Percentiles rank a stretch among this genome's conserved stretches.
phyloP scores from a whole-genome alignment of 352 stramenopile species.

The Globisporangium viniferum region DNA sequence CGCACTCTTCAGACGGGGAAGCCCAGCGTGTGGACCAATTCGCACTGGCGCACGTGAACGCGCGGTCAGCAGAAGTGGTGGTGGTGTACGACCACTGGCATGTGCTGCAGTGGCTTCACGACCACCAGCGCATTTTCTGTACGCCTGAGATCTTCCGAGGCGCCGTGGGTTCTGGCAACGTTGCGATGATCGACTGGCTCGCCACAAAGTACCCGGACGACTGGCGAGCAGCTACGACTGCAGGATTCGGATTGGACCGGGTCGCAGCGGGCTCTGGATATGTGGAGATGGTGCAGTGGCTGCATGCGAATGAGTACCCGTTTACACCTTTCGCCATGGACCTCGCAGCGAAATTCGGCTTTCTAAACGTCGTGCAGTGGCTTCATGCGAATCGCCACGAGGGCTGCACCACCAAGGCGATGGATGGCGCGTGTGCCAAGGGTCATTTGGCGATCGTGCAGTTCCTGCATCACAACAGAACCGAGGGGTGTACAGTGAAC shows the following conservation, averaged over 20 bases:
- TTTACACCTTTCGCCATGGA: background rate
- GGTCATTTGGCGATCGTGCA: background rate
- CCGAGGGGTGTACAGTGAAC: background rate
- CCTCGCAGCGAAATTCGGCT: background rate
- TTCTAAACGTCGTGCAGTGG: background rate
- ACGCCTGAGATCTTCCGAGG: background rate
- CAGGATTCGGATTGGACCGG: background rate
- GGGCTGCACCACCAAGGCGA: background rate
- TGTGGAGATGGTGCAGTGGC: background rate
- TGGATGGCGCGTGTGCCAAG: background rate
- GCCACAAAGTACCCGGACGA: background rate
- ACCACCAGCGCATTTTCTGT: background rate
- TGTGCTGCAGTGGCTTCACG: background rate
- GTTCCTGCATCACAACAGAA: background rate
- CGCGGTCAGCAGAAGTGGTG: background rate
- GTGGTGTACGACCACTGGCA: background rate
- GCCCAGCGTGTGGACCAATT: background rate
- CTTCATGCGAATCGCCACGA: background rate
- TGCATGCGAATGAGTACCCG: background rate
- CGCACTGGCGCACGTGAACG: background rate
- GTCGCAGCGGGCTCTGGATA: background rate
- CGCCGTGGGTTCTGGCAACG: background rate
- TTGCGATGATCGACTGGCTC: background rate
- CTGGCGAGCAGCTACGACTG: background rate
- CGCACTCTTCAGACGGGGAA: background rate